These are phyloP conservation scores for Centrapalus pauciflorus DNA, from an alignment of 129 eudicot genomes.

Conservation along the genomic window DNA sequence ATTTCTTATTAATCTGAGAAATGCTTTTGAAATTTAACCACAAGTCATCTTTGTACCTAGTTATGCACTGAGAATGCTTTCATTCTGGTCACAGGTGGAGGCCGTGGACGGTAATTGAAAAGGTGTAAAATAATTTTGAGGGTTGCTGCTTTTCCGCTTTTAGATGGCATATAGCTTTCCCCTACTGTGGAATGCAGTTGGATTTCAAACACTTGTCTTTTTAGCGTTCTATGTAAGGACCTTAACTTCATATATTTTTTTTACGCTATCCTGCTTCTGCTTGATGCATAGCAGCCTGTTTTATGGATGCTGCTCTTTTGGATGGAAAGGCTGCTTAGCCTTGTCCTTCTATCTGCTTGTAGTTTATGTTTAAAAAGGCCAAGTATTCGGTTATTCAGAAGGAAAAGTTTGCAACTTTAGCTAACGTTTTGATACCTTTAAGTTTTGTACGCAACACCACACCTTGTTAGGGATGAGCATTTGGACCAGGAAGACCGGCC, in stretches of 20 bases:
- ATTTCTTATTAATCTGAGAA: not conserved
- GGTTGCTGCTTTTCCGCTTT: conserved; percentile 19
- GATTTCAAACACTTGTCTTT: not conserved
- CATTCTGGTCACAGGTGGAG: conserved; percentile 12
- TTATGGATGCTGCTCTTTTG: not conserved
- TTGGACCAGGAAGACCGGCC: no score
- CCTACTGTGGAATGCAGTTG: conserved; percentile 1
- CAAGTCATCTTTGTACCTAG: not conserved
- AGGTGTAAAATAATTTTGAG: not conserved
- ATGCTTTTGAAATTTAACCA: no score
- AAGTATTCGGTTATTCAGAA: no score
- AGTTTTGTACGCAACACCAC: no score
- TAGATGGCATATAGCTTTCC: conserved; percentile 17
- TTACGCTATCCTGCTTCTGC: not conserved
- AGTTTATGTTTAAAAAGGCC: not conserved
- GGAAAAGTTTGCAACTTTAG: not conserved
- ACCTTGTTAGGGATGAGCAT: no score
- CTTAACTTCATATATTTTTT: not conserved
- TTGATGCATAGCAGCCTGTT: not conserved
- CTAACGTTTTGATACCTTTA: no score
- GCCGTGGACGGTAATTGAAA: conserved; percentile 1
- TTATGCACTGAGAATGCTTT: not conserved
- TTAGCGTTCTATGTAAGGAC: no score
- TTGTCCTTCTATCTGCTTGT: no score
- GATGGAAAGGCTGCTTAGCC: no score